These are phyloP conservation scores for Solanum tarapatanum DNA, from an alignment of 257 asterid genomes.

Conservation along the genomic window DNA sequence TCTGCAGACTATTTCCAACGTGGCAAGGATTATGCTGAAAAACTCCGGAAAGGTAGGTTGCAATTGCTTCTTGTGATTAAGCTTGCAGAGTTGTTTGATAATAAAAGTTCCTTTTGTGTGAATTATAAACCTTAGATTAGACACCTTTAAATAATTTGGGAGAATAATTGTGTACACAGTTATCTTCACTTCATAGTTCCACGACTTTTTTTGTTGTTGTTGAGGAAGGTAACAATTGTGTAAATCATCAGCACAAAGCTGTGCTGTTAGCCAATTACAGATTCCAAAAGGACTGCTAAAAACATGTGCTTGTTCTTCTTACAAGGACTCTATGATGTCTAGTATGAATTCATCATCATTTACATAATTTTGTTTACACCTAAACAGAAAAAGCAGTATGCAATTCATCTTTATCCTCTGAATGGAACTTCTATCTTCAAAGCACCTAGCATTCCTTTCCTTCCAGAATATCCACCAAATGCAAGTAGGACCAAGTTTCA, in stretches of 20 bases:
- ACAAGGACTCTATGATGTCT: not conserved
- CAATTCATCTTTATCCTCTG: not conserved
- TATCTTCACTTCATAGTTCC: not conserved
- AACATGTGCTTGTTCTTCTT: not conserved
- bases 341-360: not conserved
- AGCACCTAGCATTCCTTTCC: not conserved
- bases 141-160: not conserved
- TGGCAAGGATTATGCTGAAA: conserved; percentile 82
- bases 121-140: not conserved
- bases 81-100: not conserved
- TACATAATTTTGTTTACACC: not conserved
- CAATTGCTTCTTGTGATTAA: conserved; percentile 1
- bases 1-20: conserved; percentile 83
- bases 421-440: not conserved
- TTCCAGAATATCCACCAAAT: not conserved
- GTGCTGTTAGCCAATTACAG: not conserved
- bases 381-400: not conserved
- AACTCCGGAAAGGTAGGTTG: conserved; percentile 64
- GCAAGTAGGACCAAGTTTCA: not conserved
- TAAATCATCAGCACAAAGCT: not conserved
- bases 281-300: not conserved
- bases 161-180: not conserved
- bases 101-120: not conserved
- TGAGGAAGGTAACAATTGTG: not conserved
- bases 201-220: not conserved